Conservation (phyloP, 2,329 filamentous ascomycete genomes). For the Cercospora zeina region DNA sequence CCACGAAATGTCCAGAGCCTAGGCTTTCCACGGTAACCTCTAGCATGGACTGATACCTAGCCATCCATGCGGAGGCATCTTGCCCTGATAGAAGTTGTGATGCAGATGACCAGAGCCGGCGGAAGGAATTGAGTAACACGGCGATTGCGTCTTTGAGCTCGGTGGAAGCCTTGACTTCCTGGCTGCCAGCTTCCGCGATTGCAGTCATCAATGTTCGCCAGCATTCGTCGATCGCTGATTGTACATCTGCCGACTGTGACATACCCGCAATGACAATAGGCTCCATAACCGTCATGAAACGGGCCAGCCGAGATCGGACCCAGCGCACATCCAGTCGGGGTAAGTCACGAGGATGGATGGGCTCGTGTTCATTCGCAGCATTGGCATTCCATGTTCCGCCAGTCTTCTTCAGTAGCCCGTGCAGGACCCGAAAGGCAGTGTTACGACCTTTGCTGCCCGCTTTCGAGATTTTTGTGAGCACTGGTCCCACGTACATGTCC, state of each 20-base stretch:
- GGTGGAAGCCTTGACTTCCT: conserved; percentile 84
- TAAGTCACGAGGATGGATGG: conserved; percentile 69
- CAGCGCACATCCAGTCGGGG: conserved; percentile 82
- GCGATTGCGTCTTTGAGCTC: conserved; percentile 81
- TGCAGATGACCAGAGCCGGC: conserved; percentile 62
- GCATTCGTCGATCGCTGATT: conserved; percentile 32
- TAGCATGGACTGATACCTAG: conserved; percentile 29
- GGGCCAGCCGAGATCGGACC: conserved; percentile 70
- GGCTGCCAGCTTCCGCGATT: conserved; percentile 67
- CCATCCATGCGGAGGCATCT: conserved; percentile 25
- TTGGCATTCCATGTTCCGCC: conserved; percentile 70
- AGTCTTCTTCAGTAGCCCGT: conserved; percentile 68
- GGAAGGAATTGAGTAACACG: conserved; percentile 67
- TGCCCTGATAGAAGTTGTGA: conserved; percentile 12
- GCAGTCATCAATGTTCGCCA: conserved; percentile 58
- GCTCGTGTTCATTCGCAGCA: conserved; percentile 58
- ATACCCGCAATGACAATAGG: conserved; percentile 53
- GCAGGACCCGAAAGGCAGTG: conserved; percentile 68
- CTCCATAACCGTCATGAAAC: conserved; percentile 64
- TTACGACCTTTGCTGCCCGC: conserved; percentile 53
- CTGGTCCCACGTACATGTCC: conserved; percentile 68
- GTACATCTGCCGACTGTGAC: conserved; percentile 42
- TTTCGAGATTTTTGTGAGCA: conserved; percentile 61
- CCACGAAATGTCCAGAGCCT: conserved; percentile 53
- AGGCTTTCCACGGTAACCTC: conserved; percentile 53